Conservation (phyloP, 805 yeast species). For the Candida khao-thaluensis region DNA sequence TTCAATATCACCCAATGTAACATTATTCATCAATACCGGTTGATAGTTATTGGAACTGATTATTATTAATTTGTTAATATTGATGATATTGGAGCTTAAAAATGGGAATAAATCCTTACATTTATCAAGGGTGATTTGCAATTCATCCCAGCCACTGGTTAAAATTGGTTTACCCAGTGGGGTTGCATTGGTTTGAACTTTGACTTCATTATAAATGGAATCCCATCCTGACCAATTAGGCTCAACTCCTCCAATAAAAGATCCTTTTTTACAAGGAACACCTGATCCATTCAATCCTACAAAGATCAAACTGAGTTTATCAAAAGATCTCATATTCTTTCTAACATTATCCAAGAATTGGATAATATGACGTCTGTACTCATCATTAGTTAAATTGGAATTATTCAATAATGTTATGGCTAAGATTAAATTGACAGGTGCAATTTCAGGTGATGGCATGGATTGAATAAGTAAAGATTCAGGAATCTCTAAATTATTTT, state of each 20-base stretch:
- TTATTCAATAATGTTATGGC: constrained; percentile 42
- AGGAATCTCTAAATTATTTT: constrained; percentile 44
- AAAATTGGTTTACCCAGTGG: constrained; percentile 14
- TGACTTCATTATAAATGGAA: constrained; percentile 37
- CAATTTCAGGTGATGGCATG: constrained; percentile 38
- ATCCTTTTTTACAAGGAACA: constrained; percentile 33
- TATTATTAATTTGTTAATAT: constrained; percentile 16
- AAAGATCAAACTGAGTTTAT: constrained; percentile 48
- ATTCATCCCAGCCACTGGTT: constrained; percentile 21
- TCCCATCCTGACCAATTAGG: constrained; percentile 52
- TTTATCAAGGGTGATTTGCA: constrained; percentile 25
- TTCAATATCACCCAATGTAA: constrained; percentile 9
- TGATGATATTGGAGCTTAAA: constrained; percentile 14
- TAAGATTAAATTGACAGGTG: constrained; percentile 42
- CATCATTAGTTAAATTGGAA: constrained; percentile 23
- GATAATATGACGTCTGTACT: constrained; percentile 25
- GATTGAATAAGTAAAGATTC: constrained; percentile 34
- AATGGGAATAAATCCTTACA: constrained; percentile 28
- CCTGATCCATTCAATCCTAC: constrained; percentile 47
- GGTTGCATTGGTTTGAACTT: constrained; percentile 22
- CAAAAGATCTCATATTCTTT: constrained; percentile 31
- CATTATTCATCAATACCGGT: constrained; percentile 1
- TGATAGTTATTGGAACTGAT: constrained; percentile 17
- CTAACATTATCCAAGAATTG: constrained; percentile 25
- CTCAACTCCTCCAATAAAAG: constrained; percentile 47